Evolutionary conservation across 2,329 filamentous ascomycete genomes (phyloP).

Genomic region (Colletotrichum sp.): DNA sequence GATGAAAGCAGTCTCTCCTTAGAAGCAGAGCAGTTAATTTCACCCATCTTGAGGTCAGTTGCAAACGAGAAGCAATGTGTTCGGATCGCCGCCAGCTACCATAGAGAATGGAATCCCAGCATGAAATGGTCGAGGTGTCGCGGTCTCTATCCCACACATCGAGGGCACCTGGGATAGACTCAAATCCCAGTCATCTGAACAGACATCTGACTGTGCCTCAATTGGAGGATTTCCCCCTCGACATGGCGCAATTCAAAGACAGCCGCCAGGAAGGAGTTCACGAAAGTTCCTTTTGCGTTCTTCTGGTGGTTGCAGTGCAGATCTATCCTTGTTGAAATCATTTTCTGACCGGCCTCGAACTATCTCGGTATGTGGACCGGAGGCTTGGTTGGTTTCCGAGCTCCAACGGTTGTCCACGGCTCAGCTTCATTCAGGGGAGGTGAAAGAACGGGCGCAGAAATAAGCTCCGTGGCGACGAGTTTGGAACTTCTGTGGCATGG

Average conservation of each 20-base stretch:
- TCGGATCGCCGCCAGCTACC: neutral
- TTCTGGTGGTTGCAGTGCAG: neutral
- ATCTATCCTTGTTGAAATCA: neutral
- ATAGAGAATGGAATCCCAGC: neutral
- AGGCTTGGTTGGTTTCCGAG: neutral
- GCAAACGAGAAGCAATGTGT: neutral
- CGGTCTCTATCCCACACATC: neutral
- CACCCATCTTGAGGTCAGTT: neutral
- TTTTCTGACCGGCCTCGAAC: neutral
- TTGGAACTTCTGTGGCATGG: neutral
- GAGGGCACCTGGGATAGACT: neutral
- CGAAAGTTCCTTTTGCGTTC: neutral
- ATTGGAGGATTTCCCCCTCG: too few species aligned
- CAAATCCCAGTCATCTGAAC: neutral
- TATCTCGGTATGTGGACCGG: neutral
- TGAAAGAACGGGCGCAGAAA: neutral
- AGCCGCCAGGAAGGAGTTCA: neutral
- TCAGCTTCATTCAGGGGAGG: neutral
- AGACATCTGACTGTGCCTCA: neutral
- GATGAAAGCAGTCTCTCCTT: neutral
- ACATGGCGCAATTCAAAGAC: neutral
- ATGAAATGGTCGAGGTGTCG: neutral
- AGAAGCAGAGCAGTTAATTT: neutral
- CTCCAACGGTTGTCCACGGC: neutral
- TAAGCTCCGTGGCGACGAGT: neutral